Base-by-base conservation (phyloP, 441 rosid species). In the Gossypium lobatum region DNA sequence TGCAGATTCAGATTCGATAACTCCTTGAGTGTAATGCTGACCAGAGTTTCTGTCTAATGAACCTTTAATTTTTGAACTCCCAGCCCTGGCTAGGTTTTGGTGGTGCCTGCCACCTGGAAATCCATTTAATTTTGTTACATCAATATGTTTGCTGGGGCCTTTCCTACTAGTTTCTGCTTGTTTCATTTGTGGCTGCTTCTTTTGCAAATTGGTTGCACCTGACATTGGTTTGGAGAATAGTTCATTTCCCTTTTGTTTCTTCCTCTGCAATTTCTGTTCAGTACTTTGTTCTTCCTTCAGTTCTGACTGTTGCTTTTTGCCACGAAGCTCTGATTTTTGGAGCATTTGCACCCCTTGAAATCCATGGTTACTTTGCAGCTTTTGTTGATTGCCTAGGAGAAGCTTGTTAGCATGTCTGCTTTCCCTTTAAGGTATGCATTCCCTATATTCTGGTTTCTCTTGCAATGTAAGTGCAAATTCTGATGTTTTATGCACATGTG, bases 91-190 rank as follows among this genome's bases (percentile, higher is more conserved):
- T 42, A 37, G 63, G 80, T 76, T 72, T 79, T 69, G 78, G 1
- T 72, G 76, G 55, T 72, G 75, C 72, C 76, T 71, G 23, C 34
- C 61, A 53, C 73, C 53, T 26, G 61, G 68, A 68, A 74, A 45
- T 58, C 81, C 77, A 46, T 73, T 72, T 45, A 82, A 70, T 71
- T 73, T 75, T 76, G 62, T 34, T 62, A 31, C 53, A 70, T 75
- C 76, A 53, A 60, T 70, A 60, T 67, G 61, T 73, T 85, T 81
- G 23, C 67, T 72, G 62, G 73, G 66, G 64, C 46, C 78, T 78
- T 73, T 83, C 78, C 69, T 86, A 52, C 48, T 54, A 77, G 77
- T 64, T 57, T 76, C 78, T 52, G 74, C 72, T 76, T 86, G 87
- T 53, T 72, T 81, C 73, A 18, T 54, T 6, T 46, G 79, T n/a